Conservation (phyloP, 2,329 filamentous ascomycete species). For the Aspergillus hiratsukae region DNA sequence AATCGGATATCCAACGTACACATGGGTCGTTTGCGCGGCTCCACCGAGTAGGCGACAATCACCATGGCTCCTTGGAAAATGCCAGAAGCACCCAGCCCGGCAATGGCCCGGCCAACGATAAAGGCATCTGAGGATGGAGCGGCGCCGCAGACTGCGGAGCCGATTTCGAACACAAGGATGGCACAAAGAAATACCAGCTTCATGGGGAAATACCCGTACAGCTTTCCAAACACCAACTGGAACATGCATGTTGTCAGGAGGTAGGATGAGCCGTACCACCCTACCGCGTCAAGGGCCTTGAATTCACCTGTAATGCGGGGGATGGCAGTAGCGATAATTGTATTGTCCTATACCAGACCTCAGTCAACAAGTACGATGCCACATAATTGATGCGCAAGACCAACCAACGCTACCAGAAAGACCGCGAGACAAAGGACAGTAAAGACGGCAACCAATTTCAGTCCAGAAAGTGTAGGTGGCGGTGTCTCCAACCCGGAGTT, state of each 20-base stretch:
- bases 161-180: slow-evolving; percentile 1
- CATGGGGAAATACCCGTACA: slow-evolving; percentile 2
- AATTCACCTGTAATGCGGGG: slow-evolving; percentile 3
- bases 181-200: slow-evolving; percentile 2
- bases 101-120: slow-evolving; percentile 2
- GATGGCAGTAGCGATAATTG: slow-evolving; percentile 4
- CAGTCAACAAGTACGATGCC: too few species aligned
- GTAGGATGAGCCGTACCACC: slow-evolving; percentile 7
- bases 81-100: slow-evolving; percentile 3
- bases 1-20: too few species aligned
- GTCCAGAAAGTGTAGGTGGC: too few species aligned
- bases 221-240: slow-evolving; percentile 5
- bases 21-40: too few species aligned
- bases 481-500: too few species aligned
- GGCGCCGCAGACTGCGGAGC: slow-evolving; percentile 1
- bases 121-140: not conserved
- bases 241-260: slow-evolving; percentile 2
- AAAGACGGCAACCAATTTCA: too few species aligned
- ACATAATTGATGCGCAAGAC: too few species aligned
- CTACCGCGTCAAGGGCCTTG: not conserved
- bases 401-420: too few species aligned
- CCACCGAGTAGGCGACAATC: not conserved
- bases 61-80: slow-evolving; percentile 1
- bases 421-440: too few species aligned
- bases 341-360: slow-evolving; percentile 1